phyloP scores from a whole-genome alignment of 2,329 filamentous ascomycete species.

The Venturia carpophila region DNA sequence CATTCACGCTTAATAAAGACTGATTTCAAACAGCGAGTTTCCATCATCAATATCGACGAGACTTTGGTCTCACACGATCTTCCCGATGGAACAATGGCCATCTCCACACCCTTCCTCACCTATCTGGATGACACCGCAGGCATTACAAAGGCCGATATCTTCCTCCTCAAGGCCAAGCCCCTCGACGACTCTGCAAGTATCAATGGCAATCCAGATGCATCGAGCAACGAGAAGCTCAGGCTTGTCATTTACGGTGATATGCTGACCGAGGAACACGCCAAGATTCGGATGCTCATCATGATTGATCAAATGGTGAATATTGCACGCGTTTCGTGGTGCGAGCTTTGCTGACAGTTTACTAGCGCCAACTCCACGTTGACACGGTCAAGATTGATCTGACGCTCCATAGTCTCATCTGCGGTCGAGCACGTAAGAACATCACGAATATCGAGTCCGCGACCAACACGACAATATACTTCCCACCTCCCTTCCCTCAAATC shows the following conservation, averaged over 20 bases:
- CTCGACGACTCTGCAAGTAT: constrained; percentile 70
- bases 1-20: neutral
- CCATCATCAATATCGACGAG: constrained; percentile 87
- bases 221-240: constrained; percentile 79
- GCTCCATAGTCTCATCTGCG: constrained; percentile 85
- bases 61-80: constrained; percentile 73
- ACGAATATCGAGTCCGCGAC: constrained; percentile 95
- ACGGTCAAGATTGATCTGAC: constrained; percentile 74
- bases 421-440: constrained; percentile 92
- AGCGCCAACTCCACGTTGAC: constrained; percentile 70
- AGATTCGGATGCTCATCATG: constrained; percentile 91
- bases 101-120: constrained; percentile 69
- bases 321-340: constrained; percentile 10
- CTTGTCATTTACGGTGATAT: constrained; percentile 93
- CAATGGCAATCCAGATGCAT: constrained; percentile 69
- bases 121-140: constrained; percentile 80
- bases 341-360: constrained; percentile 30
- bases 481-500: constrained; percentile 82
- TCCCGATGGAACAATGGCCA: constrained; percentile 45
- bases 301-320: constrained; percentile 80
- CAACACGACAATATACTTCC: constrained; percentile 96
- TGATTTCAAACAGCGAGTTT: constrained; percentile 37
- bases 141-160: constrained; percentile 93
- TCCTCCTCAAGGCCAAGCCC: constrained; percentile 84
- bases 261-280: constrained; percentile 92